Base-by-base conservation (phyloP, 148 eudicot genomes). In the Rhododendron williamsianum region DNA sequence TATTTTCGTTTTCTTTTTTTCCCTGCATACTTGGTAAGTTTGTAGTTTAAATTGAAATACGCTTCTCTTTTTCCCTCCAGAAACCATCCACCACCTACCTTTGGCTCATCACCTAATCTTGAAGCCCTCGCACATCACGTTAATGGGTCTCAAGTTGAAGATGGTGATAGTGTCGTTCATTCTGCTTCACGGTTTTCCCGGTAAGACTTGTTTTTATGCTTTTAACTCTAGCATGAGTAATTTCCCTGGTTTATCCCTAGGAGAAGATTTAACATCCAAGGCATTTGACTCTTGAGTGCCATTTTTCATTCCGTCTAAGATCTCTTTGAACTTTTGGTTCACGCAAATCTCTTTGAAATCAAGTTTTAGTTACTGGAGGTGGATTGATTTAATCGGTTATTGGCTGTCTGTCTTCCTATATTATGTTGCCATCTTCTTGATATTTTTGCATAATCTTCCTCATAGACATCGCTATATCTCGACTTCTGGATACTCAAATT, bases 41-140 rank as follows among this genome's bases (percentile, higher is more conserved):
- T 80, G 63, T 33, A 82, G 38, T 78, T 38, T 85, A 9, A 69
- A 45, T 76, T 65, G 63, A 67, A 23, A 43, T 65, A 38, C 81
- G 43, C 83, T 73, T 48, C 15, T 60, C 74, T 76, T 81, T 38
- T 81, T 87, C 83, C 49, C 83, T 71, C 51, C 73, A 88, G 91
- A 88, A 85, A 86, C 83, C 91, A 85, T 84, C 90, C 90, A 58
- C 93, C 93, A 76, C 92, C 91, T 45, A 86, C 90, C 52, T 93
- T 89, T 85, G 91, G 93, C 51, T 91, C 93, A 43, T 78, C 89
- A 58, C 88, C 87, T 73, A 88, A 87, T 84, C 89, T 84, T 54
- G 92, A 89, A 87, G 90, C 85, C 65, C 87, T 87, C 78, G 82
- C 74, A 65, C 49, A 78, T 88, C 85, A 84, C 73, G 71, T 51